A percentile compares a stretch with the other conserved stretches of the same genome.
Conservation (phyloP, 208 protist species). For the Crithidia sp. region DNA sequence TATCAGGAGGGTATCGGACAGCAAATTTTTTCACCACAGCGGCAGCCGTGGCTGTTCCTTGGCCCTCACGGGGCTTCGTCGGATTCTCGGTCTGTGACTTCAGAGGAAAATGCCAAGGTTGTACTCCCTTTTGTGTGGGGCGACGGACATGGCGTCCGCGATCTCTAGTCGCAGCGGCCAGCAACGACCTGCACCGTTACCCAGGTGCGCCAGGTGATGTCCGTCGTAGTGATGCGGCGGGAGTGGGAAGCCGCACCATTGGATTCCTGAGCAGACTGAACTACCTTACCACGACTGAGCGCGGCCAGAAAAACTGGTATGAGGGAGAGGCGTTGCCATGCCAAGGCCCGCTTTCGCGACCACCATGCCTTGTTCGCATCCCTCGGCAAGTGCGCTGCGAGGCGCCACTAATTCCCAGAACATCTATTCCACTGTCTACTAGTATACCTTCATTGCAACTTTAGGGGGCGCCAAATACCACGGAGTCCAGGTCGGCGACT, state of each 20-base stretch:
- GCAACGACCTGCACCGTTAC: not conserved
- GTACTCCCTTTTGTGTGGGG: not conserved
- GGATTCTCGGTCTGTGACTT: not conserved
- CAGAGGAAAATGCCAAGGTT: not conserved
- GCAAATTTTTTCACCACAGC: not conserved
- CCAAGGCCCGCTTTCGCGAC: not conserved
- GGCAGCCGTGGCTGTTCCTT: not conserved
- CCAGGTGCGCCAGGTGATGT: not conserved
- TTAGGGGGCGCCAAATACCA: not conserved
- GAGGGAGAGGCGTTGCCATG: not conserved
- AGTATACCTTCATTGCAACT: not conserved
- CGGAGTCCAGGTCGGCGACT: not conserved
- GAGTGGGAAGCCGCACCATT: not conserved
- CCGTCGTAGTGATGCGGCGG: not conserved
- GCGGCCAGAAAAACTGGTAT: not conserved
- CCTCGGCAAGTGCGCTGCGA: not conserved
- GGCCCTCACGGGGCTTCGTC: not conserved
- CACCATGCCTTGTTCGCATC: not conserved
- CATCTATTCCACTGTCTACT: not conserved
- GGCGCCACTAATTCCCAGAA: not conserved
- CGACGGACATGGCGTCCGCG: not conserved
- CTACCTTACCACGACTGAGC: not conserved
- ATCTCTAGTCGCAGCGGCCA: not conserved
- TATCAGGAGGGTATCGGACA: not conserved
- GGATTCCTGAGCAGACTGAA: slow-evolving; percentile 3